Evolutionary conservation across 2,329 filamentous ascomycete species (phyloP).

Genomic region (Botrytis fragariae): DNA sequence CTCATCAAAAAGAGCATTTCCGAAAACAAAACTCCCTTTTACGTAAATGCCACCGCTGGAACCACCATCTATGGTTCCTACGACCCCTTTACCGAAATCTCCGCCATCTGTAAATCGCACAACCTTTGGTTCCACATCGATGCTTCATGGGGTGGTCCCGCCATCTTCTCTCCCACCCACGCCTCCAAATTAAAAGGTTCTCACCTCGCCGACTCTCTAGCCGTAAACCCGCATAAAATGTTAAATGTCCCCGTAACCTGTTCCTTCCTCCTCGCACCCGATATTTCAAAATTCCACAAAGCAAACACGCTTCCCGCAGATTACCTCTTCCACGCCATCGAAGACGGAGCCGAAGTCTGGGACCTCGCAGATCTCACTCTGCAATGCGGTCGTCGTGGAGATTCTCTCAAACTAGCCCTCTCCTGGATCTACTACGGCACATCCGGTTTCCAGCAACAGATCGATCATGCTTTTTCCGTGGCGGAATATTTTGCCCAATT

Average conservation of each 20-base stretch:
- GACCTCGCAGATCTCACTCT: slow-evolving; percentile 90
- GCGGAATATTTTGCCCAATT: slow-evolving; percentile 66
- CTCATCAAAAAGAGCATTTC: slow-evolving; percentile 59
- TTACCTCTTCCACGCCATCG: slow-evolving; percentile 68
- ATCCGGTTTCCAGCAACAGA: slow-evolving; percentile 65
- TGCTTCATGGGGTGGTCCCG: slow-evolving; percentile 84
- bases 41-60: slow-evolving; percentile 92
- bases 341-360: slow-evolving; percentile 61
- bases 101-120: slow-evolving; percentile 66
- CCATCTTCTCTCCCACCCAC: slow-evolving; percentile 70
- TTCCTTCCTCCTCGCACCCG: slow-evolving; percentile 78
- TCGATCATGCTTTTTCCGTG: slow-evolving; percentile 70
- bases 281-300: slow-evolving; percentile 72
- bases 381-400: slow-evolving; percentile 85
- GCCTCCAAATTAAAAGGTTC: slow-evolving; percentile 64
- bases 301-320: slow-evolving; percentile 86
- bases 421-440: slow-evolving; percentile 88
- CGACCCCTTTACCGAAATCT: slow-evolving; percentile 72
- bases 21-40: slow-evolving; percentile 78
- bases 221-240: slow-evolving; percentile 97
- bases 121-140: slow-evolving; percentile 92
- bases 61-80: slow-evolving; percentile 91
- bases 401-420: slow-evolving; percentile 82
- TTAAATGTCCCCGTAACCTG: slow-evolving; percentile 87
- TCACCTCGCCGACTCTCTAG: slow-evolving; percentile 75